These are phyloP conservation scores for Ciborinia camelliae DNA, from an alignment of 2,329 filamentous ascomycete species.

Conservation along the genomic window DNA sequence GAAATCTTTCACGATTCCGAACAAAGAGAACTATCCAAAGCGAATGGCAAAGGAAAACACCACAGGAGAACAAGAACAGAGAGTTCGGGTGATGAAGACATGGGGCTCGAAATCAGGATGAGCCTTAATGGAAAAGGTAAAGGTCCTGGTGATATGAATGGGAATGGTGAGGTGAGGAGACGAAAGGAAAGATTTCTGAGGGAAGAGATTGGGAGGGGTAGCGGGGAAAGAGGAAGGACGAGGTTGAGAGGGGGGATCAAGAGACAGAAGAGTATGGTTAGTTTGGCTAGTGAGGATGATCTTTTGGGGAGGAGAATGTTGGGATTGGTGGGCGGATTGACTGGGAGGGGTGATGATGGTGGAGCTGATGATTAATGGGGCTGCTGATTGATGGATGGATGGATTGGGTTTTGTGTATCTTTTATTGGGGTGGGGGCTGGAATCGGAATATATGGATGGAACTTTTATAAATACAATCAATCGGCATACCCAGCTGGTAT, in stretches of 20 bases:
- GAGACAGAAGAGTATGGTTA: slow-evolving; percentile 47
- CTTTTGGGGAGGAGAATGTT: slow-evolving; percentile 54
- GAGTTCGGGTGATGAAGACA: slow-evolving; percentile 67
- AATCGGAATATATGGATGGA: not conserved
- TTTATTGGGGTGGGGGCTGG: not conserved
- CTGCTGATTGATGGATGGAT: too few species aligned
- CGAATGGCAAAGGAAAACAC: slow-evolving; percentile 11
- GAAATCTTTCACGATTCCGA: slow-evolving; percentile 63
- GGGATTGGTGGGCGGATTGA: slow-evolving; percentile 50
- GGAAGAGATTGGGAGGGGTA: slow-evolving; percentile 40
- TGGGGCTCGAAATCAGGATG: slow-evolving; percentile 77
- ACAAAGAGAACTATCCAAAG: slow-evolving; percentile 39
- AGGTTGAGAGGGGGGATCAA: slow-evolving; percentile 43
- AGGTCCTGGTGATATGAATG: slow-evolving; percentile 12
- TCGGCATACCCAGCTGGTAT: too few species aligned
- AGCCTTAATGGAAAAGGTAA: slow-evolving; percentile 33
- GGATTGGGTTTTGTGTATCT: not conserved
- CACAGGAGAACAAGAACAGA: slow-evolving; percentile 30
- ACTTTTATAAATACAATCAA: too few species aligned
- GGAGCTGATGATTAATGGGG: slow-evolving; percentile 25
- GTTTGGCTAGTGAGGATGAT: slow-evolving; percentile 55
- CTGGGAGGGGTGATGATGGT: slow-evolving; percentile 38
- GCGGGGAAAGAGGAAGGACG: slow-evolving; percentile 36
- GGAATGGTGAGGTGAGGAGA: slow-evolving; percentile 23
- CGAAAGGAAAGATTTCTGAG: slow-evolving; percentile 37